Evolutionary conservation across 306 rosid genomes (phyloP).

Genomic region (Mimosa pudica): DNA sequence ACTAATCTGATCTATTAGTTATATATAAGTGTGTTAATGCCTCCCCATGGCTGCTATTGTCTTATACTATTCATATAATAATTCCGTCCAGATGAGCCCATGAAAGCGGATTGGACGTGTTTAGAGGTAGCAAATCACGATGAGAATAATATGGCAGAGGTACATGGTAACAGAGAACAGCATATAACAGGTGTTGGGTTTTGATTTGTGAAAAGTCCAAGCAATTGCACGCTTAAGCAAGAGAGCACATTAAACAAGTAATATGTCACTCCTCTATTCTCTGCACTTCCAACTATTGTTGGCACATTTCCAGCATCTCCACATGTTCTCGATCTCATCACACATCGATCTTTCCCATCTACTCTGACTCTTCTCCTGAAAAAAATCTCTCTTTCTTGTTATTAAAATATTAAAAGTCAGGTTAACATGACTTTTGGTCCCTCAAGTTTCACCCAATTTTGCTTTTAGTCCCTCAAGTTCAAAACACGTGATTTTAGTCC

Average conservation of each 20-base stretch:
- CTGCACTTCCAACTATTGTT: not conserved
- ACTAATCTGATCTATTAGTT: too few species aligned
- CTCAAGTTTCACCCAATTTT: too few species aligned
- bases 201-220: not conserved
- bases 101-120: not conserved
- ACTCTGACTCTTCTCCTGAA: not conserved
- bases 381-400: too few species aligned
- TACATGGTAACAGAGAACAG: not conserved
- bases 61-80: too few species aligned
- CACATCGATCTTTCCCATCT: not conserved
- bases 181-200: not conserved
- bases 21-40: too few species aligned
- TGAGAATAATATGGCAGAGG: not conserved
- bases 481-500: too few species aligned
- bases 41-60: too few species aligned
- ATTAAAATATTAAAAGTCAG: not conserved
- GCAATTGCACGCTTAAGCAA: conserved; percentile 1
- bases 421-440: too few species aligned
- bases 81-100: not conserved
- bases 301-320: conserved; percentile 18
- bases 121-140: not conserved
- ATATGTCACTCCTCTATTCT: not conserved
- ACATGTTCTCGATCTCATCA: not conserved
- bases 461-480: too few species aligned
- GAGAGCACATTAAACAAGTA: not conserved